These are phyloP conservation scores for Cadophora malorum DNA, from an alignment of 2,329 filamentous ascomycete genomes.

Conservation along the genomic window DNA sequence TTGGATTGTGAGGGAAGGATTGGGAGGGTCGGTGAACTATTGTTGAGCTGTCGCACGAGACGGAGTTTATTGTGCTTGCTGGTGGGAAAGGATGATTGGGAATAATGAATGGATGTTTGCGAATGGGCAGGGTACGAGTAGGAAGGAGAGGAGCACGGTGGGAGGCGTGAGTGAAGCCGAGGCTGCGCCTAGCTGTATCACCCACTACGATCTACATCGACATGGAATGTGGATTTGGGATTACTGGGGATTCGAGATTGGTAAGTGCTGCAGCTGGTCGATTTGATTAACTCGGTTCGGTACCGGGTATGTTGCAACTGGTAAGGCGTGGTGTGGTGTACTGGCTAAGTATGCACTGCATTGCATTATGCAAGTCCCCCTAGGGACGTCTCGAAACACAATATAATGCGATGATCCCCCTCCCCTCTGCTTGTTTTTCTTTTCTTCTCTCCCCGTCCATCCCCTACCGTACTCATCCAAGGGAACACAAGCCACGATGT, in stretches of 20 bases:
- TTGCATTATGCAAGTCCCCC: neutral
- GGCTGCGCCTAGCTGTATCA: neutral
- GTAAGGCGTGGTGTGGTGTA: neutral
- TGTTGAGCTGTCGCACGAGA: too few relatives aligned
- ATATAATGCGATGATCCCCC: neutral
- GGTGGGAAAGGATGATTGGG: too few relatives aligned
- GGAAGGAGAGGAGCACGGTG: too few relatives aligned
- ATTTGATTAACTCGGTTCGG: neutral
- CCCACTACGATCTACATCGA: neutral
- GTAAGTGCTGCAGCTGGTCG: neutral
- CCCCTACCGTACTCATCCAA: neutral
- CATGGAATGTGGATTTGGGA: neutral
- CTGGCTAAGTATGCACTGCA: neutral
- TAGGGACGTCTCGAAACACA: neutral
- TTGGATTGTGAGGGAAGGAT: too few relatives aligned
- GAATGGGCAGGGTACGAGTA: too few relatives aligned
- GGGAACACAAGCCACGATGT: constrained; percentile 23
- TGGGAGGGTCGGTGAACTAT: too few relatives aligned
- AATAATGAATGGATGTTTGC: too few relatives aligned
- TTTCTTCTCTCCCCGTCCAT: neutral
- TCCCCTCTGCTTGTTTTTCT: neutral
- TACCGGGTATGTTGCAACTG: neutral
- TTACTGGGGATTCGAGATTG: too few relatives aligned
- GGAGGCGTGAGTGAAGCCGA: neutral
- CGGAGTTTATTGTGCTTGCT: too few relatives aligned